Base-by-base conservation (phyloP, 345 rosid genomes). In the Fremontodendron californicum region DNA sequence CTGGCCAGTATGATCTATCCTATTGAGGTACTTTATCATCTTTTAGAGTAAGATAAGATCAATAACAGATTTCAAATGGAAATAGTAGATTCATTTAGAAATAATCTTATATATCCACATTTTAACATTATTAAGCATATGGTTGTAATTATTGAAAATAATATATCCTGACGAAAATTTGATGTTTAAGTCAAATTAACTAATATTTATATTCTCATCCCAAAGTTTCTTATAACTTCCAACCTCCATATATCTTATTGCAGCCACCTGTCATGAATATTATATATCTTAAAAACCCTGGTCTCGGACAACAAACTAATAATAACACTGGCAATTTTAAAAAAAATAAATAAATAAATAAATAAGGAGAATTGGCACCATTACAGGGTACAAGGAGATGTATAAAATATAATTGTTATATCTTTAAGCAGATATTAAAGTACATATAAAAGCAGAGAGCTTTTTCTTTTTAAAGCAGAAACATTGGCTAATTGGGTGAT, bases 311-410 rank as follows among this genome's bases (percentile, higher is more conserved):
- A 35, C 60, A 71, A 49, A 71, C 43, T 46, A 70, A 43, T 45
- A 70, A 46, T 29, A 48, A 70, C 27, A 29, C 27, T 49, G 67
- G 18, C 37, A 7, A 7, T 2, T 64, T 63, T 3, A 46, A 29
- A 48, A 33, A 49, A 49, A 8, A 74, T n/a, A n/a, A n/a, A n/a
- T n/a, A n/a, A n/a, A n/a, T n/a, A n/a, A n/a, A n/a, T n/a, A n/a
- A n/a, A n/a, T 9, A 49, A 72, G 48, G 72, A 52, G 76, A 79
- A 78, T 55, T 75, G 82, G 76, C 70, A 72, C 40, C 76, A 43
- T 67, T 29, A 46, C 5, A 78, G 74, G 82, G 71, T 54, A 60
- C 75, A 63, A 69, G 74, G 33, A 27, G 27, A 74, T 65, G 40
- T 29, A 58, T 7, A 68, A 33, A 62, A 55, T 25, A 74, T 3